phyloP scores from a whole-genome alignment of 768 basidiomycete species.

The Leucogyrophana mollusca region DNA sequence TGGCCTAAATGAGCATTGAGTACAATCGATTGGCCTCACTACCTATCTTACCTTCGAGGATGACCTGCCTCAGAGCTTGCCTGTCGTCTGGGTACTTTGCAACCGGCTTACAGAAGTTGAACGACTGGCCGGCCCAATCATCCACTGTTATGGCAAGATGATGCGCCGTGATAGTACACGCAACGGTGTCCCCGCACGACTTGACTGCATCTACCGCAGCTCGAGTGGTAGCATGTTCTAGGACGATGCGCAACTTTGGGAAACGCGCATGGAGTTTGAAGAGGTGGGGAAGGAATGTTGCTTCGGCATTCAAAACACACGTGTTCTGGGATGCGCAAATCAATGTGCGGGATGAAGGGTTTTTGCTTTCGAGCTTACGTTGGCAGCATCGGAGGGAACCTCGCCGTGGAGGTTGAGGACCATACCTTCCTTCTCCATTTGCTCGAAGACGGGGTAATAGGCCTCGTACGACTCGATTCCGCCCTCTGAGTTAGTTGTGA shows the following conservation, averaged over 20 bases:
- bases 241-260: constrained; percentile 89
- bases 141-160: constrained; percentile 93
- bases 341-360: background rate
- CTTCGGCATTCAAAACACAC: constrained; percentile 92
- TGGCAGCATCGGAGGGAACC: constrained; percentile 78
- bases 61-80: constrained; percentile 72
- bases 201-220: constrained; percentile 88
- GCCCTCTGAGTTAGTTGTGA: constrained; percentile 95
- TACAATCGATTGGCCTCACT: background rate
- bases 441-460: constrained; percentile 91
- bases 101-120: constrained; percentile 97
- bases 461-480: constrained; percentile 95
- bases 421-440: constrained; percentile 92
- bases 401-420: constrained; percentile 98
- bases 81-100: constrained; percentile 96
- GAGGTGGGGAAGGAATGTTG: constrained; percentile 85
- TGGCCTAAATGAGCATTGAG: constrained; percentile 53
- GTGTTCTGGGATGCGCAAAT: constrained; percentile 56
- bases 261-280: constrained; percentile 77
- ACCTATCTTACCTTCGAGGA: constrained; percentile 59
- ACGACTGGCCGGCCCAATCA: constrained; percentile 94
- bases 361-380: constrained; percentile 36
- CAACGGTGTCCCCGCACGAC: constrained; percentile 76
- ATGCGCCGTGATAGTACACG: constrained; percentile 96
- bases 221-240: constrained; percentile 94